Evolutionary conservation across 768 basidiomycete genomes (phyloP), one percentile per base, ranked within the genome.

Genomic region (Clavaria fumosa): DNA sequence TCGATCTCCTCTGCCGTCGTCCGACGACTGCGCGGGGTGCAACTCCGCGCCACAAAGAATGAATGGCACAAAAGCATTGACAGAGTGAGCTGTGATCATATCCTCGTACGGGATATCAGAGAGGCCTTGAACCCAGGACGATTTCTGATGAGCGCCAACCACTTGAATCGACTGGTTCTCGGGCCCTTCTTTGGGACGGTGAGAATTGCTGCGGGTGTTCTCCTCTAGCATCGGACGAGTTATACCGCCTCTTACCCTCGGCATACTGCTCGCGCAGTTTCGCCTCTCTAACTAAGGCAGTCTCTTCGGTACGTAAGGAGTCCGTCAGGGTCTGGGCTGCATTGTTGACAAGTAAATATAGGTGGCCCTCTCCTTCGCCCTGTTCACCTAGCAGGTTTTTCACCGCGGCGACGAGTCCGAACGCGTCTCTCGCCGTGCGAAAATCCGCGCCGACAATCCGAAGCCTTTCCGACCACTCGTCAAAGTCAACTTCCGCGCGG

Each of bases 61-160:
- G 42, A 60, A 55, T 12, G 58, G 60, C 31, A 55, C 57, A 43
- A 59, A 58, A 0, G 57, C 52, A 39, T 59, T 58, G 35, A 62
- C 52, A 31, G 57, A 56, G 20, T 57, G 58, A 1, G 57, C 57
- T 5, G 55, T 52, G 31, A 62, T 50, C 10, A 60, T 51, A 33
- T 58, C 58, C 40, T 57, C 57, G 43, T 59, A 60, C 4, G 55
- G 53, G 19, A 59, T 58, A 30, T 57, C 53, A 14, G 43, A 44
- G 23, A 58, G 51, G n/a, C 43, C 49, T 43, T 58, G 55, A 21
- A 47, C 50, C 60, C 58, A 60, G 12, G 33, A 34, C 12, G 33
- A 34, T 34, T 34, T 34, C 11, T 4, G 6, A 12, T 34, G 33
- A 14, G 18, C 3, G 22, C 4, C 4, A 34, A 11, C 4, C 17